Conservation (phyloP, 805 yeast species). For the Huiozyma naganishii region DNA sequence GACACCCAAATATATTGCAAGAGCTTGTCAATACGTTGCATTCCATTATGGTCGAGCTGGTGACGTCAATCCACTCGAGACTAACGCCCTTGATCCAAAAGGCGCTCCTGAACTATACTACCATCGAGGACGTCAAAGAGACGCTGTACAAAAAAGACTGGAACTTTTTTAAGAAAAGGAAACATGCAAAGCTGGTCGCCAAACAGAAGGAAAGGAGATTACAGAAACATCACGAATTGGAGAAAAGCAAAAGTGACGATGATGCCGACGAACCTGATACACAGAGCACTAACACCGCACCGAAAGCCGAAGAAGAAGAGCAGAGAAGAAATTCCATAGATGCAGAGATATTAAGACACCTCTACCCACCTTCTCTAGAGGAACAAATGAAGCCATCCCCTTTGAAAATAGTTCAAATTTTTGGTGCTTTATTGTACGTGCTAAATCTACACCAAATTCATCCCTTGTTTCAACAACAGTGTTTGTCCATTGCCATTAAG, state of each 20-base stretch:
- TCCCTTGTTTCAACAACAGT: constrained; percentile 65
- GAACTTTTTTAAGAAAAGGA: constrained; percentile 42
- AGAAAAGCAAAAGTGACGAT: constrained; percentile 1
- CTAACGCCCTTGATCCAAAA: constrained; percentile 48
- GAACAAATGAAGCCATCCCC: constrained; percentile 87
- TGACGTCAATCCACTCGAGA: constrained; percentile 54
- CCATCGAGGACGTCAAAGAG: constrained; percentile 71
- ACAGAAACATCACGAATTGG: constrained; percentile 4
- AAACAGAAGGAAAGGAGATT: constrained; percentile 6
- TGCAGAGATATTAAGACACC: constrained; percentile 63
- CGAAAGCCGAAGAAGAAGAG: background rate
- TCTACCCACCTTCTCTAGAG: constrained; percentile 75
- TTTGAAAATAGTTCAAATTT: constrained; percentile 66
- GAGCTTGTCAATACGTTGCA: constrained; percentile 46
- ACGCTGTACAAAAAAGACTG: constrained; percentile 68
- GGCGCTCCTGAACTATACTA: constrained; percentile 63
- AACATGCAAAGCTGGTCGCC: constrained; percentile 15
- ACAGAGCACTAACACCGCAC: background rate
- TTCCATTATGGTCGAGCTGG: constrained; percentile 52
- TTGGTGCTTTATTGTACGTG: constrained; percentile 82
- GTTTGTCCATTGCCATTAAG: constrained; percentile 65
- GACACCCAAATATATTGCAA: constrained; percentile 50
- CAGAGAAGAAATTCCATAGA: constrained; percentile 34
- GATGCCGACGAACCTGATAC: background rate
- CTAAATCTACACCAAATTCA: constrained; percentile 73